Conservation (phyloP, 108 stramenopile genomes). For the Tribonema minus region DNA sequence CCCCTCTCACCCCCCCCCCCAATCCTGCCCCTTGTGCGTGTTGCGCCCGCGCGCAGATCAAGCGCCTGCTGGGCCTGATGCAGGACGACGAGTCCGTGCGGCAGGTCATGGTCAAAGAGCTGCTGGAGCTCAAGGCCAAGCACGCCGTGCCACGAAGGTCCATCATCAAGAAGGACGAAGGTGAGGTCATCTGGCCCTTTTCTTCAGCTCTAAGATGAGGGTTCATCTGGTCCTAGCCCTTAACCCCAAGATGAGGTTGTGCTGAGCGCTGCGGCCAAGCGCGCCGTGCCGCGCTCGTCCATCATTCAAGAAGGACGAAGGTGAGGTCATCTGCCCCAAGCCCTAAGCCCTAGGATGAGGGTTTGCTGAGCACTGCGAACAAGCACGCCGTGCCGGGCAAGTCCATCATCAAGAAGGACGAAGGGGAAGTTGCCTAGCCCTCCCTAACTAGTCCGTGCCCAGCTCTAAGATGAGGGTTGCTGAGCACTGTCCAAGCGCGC, state of each 20-base stretch:
- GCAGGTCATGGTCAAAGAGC: constrained; percentile 72
- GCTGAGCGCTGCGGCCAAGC: constrained; percentile 62
- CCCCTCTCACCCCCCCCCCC: neutral
- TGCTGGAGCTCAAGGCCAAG: constrained; percentile 63
- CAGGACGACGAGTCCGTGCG: constrained; percentile 65
- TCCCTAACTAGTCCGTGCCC: too few relatives aligned
- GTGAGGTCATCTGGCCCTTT: too few relatives aligned
- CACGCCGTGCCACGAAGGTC: constrained; percentile 76
- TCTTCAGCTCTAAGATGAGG: too few relatives aligned
- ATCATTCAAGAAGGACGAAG: constrained; percentile 68
- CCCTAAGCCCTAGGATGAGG: too few relatives aligned
- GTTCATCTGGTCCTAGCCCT: too few relatives aligned
- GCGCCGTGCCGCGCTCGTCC: constrained; percentile 73
- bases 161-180: constrained; percentile 67
- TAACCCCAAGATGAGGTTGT: too few relatives aligned
- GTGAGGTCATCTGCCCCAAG: too few relatives aligned
- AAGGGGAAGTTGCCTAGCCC: too few relatives aligned
- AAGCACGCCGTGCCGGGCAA: constrained; percentile 76
- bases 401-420: constrained; percentile 68
- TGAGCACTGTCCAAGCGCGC: constrained; percentile 69
- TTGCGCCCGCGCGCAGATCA: neutral
- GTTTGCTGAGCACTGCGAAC: too few relatives aligned
- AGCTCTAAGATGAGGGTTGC: too few relatives aligned
- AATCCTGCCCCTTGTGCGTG: neutral
- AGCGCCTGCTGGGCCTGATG: constrained; percentile 17